Percentiles rank a stretch among this genome's conserved stretches.
Evolutionary conservation across 2,329 filamentous ascomycete genomes (phyloP).

Genomic region (Xylariaceae sp.): DNA sequence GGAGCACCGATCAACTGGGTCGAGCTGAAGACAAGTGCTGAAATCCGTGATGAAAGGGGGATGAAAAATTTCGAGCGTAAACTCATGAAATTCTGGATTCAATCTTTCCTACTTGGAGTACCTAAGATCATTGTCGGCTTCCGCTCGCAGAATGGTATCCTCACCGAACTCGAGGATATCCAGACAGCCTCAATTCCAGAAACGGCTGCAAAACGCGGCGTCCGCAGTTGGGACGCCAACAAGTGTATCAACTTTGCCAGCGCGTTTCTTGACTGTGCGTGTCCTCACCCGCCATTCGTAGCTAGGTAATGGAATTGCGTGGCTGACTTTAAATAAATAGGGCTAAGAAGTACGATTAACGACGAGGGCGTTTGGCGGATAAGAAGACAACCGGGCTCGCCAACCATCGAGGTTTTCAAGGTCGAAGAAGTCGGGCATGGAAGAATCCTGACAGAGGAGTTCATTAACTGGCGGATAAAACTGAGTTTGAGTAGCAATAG

Average conservation of each 20-base stretch:
- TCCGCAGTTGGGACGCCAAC: slow-evolving; percentile 81
- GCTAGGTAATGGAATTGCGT: background rate
- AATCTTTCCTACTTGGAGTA: slow-evolving; percentile 90
- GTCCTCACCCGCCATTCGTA: slow-evolving; percentile 3
- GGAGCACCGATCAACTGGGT: slow-evolving; percentile 81
- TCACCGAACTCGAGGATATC: slow-evolving; percentile 71
- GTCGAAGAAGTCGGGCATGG: slow-evolving; percentile 72
- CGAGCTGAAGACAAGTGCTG: slow-evolving; percentile 86
- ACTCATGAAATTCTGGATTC: slow-evolving; percentile 92
- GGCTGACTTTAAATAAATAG: slow-evolving; percentile 42
- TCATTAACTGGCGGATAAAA: slow-evolving; percentile 69
- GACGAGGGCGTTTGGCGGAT: slow-evolving; percentile 82
- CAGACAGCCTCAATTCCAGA: slow-evolving; percentile 75
- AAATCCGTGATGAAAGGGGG: slow-evolving; percentile 64
- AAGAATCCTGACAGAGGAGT: slow-evolving; percentile 70
- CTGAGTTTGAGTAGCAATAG: slow-evolving; percentile 31
- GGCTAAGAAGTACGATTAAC: slow-evolving; percentile 58
- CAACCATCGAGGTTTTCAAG: slow-evolving; percentile 68
- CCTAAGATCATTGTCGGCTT: slow-evolving; percentile 91
- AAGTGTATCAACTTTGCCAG: slow-evolving; percentile 88
- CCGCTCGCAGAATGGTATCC: slow-evolving; percentile 66
- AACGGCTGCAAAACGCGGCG: slow-evolving; percentile 63
- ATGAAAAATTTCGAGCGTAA: slow-evolving; percentile 79
- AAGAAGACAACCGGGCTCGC: slow-evolving; percentile 57
- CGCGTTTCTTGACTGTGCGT: slow-evolving; percentile 70